Percentiles rank a stretch among this genome's conserved stretches.
phyloP scores from a whole-genome alignment of 805 yeast species.

The Yamadazyma nakazawae region DNA sequence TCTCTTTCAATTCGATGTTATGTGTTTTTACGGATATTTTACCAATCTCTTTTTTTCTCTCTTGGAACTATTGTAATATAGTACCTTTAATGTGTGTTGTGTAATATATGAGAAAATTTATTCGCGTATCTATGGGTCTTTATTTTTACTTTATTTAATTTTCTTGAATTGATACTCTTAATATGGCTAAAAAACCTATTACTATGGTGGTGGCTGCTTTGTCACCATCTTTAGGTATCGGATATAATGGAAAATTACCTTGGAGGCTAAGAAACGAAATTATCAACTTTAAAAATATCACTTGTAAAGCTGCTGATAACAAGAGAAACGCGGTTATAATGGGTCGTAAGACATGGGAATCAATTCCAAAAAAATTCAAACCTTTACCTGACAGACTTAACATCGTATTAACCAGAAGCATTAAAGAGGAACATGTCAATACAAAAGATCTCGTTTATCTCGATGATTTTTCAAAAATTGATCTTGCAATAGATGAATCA shows the following conservation, averaged over 20 bases:
- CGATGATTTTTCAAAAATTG: conserved; percentile 22
- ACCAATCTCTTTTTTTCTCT: conserved; percentile 1
- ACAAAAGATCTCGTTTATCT: conserved; percentile 26
- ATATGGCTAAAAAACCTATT: conserved; percentile 15
- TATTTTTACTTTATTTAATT: neutral
- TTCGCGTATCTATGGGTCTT: conserved; percentile 1
- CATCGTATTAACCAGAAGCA: conserved; percentile 66
- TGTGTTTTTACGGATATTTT: conserved; percentile 5
- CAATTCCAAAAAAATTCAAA: conserved; percentile 79
- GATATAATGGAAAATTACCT: conserved; percentile 75
- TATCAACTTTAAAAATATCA: conserved; percentile 76
- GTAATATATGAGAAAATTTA: conserved; percentile 7
- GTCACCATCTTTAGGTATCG: conserved; percentile 79
- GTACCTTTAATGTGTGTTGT: conserved; percentile 5
- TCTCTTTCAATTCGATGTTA: neutral
- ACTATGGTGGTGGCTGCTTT: conserved; percentile 81
- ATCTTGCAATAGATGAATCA: conserved; percentile 19
- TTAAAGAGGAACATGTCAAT: conserved; percentile 9
- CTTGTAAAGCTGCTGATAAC: conserved; percentile 40
- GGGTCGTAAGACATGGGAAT: conserved; percentile 97
- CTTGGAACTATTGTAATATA: neutral
- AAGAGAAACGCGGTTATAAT: conserved; percentile 74
- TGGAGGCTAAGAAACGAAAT: conserved; percentile 86
- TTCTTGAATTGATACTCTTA: neutral
- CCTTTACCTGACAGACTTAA: conserved; percentile 78